Evolutionary conservation across 2,329 filamentous ascomycete species (phyloP).

Genomic region (Paecilomyces niveus): DNA sequence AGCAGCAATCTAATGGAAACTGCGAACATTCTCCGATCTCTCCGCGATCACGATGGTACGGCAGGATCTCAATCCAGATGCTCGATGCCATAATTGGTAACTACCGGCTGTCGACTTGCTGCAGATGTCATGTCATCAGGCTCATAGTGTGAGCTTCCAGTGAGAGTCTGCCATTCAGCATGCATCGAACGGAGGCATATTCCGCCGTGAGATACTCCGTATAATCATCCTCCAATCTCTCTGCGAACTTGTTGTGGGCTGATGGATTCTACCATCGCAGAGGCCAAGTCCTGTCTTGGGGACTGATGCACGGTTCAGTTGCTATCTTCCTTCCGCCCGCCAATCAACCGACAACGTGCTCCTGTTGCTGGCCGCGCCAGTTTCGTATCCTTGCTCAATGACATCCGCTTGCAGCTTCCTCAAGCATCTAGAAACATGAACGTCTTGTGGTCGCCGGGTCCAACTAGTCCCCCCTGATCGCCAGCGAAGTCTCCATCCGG

Average conservation of each 20-base stretch:
- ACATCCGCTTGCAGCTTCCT: background rate
- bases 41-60: background rate
- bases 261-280: background rate
- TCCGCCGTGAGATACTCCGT: background rate
- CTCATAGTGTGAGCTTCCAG: background rate
- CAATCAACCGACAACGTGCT: slow-evolving; percentile 9
- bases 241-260: background rate
- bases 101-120: background rate
- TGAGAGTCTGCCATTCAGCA: background rate
- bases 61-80: background rate
- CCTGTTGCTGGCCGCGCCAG: background rate
- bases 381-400: background rate
- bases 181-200: background rate
- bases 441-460: background rate
- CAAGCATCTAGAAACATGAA: background rate
- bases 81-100: background rate
- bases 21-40: background rate
- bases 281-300: background rate
- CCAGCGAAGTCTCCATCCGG: too few relatives aligned
- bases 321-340: background rate
- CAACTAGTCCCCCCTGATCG: background rate
- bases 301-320: background rate
- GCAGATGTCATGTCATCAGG: background rate
- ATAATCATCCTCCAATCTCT: background rate
- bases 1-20: background rate